Percentiles rank a stretch among this genome's conserved stretches.
Evolutionary conservation across 1,284 basidiomycete species (phyloP).

Genomic region (Salmacisia buchloeana): DNA sequence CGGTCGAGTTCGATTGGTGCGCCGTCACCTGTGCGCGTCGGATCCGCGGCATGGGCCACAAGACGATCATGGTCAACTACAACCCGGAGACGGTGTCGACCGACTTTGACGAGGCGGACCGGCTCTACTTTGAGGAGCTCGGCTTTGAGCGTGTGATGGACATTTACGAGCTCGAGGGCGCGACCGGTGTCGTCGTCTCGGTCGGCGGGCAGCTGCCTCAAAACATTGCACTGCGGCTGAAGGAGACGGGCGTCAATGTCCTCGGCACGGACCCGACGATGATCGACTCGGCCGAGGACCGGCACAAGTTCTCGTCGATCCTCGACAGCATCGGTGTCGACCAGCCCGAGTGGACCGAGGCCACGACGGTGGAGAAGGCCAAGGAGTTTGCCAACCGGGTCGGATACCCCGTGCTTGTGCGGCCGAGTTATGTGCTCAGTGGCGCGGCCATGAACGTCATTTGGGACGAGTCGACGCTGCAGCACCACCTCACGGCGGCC

Average conservation of each 20-base stretch:
- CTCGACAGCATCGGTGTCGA: conserved; percentile 92
- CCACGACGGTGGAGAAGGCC: conserved; percentile 78
- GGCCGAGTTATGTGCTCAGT: conserved; percentile 77
- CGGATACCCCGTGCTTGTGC: conserved; percentile 54
- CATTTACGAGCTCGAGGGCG: conserved; percentile 93
- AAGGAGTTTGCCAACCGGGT: conserved; percentile 86
- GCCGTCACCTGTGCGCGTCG: conserved; percentile 94
- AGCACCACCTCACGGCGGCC: conserved; percentile 88
- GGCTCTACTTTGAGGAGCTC: conserved; percentile 97
- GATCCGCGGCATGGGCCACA: conserved; percentile 82
- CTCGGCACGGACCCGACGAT: conserved; percentile 90
- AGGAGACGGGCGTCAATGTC: conserved; percentile 82
- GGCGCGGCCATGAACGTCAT: conserved; percentile 99
- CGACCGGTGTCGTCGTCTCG: conserved; percentile 88
- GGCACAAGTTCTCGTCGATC: conserved; percentile 96
- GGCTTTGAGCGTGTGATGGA: conserved; percentile 99
- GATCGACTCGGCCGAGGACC: conserved; percentile 96
- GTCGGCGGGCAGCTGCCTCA: conserved; percentile 81
- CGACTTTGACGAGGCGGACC: conserved; percentile 97
- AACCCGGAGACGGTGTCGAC: conserved; percentile 99
- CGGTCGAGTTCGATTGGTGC: conserved; percentile 99
- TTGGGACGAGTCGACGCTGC: conserved; percentile 78
- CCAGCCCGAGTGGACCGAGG: conserved; percentile 94
- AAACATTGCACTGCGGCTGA: conserved; percentile 94
- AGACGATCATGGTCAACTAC: conserved; percentile 99